phyloP scores from a whole-genome alignment of 805 yeast species.

The Torulaspora maleeae region DNA sequence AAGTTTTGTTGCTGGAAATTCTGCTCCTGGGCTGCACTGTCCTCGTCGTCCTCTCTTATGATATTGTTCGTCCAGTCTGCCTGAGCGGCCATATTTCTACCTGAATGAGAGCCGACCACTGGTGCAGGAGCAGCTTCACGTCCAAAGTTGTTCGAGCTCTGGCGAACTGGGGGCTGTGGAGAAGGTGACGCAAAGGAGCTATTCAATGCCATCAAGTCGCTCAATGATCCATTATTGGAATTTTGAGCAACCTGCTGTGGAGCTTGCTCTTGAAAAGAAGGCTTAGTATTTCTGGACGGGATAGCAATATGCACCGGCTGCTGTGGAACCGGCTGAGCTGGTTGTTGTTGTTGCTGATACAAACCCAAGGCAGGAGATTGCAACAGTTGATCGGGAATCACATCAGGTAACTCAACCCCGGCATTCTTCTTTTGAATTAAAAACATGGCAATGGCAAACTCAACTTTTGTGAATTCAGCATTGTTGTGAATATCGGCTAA shows the following conservation, averaged over 20 bases:
- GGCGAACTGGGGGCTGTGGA: constrained; percentile 13
- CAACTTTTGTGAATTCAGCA: constrained; percentile 73
- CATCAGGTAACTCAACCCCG: constrained; percentile 73
- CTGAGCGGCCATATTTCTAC: constrained; percentile 8
- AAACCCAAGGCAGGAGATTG: constrained; percentile 35
- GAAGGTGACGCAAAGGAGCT: constrained; percentile 47
- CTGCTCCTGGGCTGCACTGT: constrained; percentile 3
- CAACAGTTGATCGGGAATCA: constrained; percentile 63
- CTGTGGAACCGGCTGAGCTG: constrained; percentile 12
- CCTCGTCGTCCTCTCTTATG: constrained; percentile 15
- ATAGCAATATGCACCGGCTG: constrained; percentile 28
- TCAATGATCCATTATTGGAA: constrained; percentile 47
- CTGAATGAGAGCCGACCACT: constrained; percentile 1
- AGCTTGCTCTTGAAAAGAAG: constrained; percentile 27
- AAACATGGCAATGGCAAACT: constrained; percentile 91
- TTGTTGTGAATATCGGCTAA: constrained; percentile 83
- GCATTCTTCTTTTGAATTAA: constrained; percentile 78
- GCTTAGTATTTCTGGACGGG: constrained; percentile 40
- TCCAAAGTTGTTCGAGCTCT: constrained; percentile 7
- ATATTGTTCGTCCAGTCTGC: constrained; percentile 10
- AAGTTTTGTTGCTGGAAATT: constrained; percentile 25
- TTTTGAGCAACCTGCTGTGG: constrained; percentile 17
- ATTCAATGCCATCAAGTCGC: constrained; percentile 59
- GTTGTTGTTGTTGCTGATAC: constrained; percentile 20
- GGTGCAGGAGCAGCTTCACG: constrained; percentile 9